Percentiles rank a stretch among this genome's conserved stretches.
Conservation (phyloP, 805 yeast genomes). For the Lachancea meyersii region DNA sequence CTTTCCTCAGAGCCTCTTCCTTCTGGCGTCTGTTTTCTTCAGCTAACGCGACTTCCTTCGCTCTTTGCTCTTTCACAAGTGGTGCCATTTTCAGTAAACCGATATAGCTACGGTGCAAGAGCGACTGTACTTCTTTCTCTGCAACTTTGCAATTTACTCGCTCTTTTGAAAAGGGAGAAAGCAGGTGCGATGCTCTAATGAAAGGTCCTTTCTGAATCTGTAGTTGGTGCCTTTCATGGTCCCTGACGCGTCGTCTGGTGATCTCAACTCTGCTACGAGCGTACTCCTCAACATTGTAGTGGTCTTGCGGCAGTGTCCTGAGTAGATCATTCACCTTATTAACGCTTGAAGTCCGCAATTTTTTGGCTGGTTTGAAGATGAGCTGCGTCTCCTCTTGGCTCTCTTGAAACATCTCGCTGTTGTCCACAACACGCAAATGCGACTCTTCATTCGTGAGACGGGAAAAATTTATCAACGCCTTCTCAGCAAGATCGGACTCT, state of each 20-base stretch:
- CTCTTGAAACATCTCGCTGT: conserved; percentile 9
- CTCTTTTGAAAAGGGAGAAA: conserved; percentile 8
- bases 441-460: conserved; percentile 6
- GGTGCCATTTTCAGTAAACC: conserved; percentile 10
- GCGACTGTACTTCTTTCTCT: conserved; percentile 10
- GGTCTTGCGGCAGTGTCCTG: conserved; percentile 16
- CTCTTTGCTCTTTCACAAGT: conserved; percentile 14
- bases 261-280: conserved; percentile 42
- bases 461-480: conserved; percentile 45
- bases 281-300: conserved; percentile 53
- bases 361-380: conserved; percentile 4
- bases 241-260: conserved; percentile 31
- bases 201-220: conserved; percentile 25
- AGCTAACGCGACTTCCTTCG: conserved; percentile 25
- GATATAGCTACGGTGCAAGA: conserved; percentile 12
- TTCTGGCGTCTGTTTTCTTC: conserved; percentile 32
- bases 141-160: conserved; percentile 7
- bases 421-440: background rate
- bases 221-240: conserved; percentile 21
- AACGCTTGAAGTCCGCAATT: conserved; percentile 4
- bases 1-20: conserved; percentile 29
- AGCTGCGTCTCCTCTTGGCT: conserved; percentile 9
- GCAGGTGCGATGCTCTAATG: conserved; percentile 17
- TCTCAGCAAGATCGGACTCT: conserved; percentile 77
- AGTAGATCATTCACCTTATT: conserved; percentile 10